These are phyloP conservation scores for Chlamydomonas eustigma DNA, from an alignment of 139 green algal species.

Conservation along the genomic window DNA sequence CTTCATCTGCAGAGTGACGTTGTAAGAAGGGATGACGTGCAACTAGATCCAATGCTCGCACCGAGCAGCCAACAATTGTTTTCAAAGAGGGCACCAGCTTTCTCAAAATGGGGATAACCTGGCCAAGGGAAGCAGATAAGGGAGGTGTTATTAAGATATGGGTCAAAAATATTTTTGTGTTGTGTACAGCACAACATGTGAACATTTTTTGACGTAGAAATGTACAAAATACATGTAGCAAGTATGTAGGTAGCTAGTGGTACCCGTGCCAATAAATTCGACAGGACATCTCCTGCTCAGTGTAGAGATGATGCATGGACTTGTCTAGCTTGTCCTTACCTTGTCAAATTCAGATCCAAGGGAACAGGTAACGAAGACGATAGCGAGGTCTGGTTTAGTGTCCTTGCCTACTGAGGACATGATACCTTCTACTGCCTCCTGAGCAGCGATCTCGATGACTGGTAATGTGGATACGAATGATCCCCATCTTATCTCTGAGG, in stretches of 20 bases:
- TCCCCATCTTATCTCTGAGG: slow-evolving; percentile 28
- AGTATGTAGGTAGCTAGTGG: no score
- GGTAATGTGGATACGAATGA: background rate
- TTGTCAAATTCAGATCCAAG: slow-evolving; percentile 28
- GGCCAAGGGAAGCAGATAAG: background rate
- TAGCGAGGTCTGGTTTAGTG: slow-evolving; percentile 24
- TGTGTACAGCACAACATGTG: no score
- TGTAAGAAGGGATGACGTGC: background rate
- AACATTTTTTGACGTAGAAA: no score
- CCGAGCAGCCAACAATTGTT: slow-evolving; percentile 42
- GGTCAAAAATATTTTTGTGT: no score
- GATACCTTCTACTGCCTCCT: slow-evolving; percentile 17
- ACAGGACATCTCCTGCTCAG: background rate
- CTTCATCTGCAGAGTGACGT: background rate
- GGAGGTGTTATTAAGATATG: no score
- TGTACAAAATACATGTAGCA: no score
- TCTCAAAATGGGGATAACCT: slow-evolving; percentile 33
- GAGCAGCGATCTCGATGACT: slow-evolving; percentile 3
- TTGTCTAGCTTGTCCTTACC: background rate
- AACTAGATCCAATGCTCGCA: slow-evolving; percentile 9
- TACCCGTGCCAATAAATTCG: no score
- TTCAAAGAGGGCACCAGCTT: slow-evolving; percentile 30
- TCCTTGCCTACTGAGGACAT: slow-evolving; percentile 13
- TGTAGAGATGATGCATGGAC: background rate
- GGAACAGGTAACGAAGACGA: slow-evolving; percentile 35